Evolutionary conservation across 2,329 filamentous ascomycete species (phyloP), one percentile per base, ranked within the genome.

Genomic region (Cladophialophora bantiana): DNA sequence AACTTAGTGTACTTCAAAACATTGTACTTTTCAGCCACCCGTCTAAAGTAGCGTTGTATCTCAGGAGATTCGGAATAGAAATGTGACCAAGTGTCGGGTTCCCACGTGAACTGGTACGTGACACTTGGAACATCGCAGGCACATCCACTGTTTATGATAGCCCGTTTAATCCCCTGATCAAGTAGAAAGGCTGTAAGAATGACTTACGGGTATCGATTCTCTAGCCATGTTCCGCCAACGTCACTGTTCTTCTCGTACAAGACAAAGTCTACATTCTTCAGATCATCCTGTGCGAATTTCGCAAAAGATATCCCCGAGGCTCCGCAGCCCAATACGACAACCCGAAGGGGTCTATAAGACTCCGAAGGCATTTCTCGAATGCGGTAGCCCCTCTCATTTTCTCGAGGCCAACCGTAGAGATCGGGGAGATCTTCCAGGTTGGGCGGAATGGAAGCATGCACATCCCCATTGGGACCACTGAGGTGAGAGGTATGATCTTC

Each of bases 41-140:
- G 38, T 48, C 72, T 73, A 67, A 75, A 73, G 61, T 77, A 77
- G 45, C 71, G 34, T 45, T 72, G 67, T 20, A 77, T 75, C 61
- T 77, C 73, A 1, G 68, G 56, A 2, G 72, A 68, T 7, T 65
- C 48, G 5, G 72, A 71, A 53, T 71, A 74, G 32, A 57, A 70
- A 36, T 68, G 59, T 7, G 58, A 59, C 70, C 70, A 48, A 12
- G 69, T 65, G 26, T 72, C 71, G 1, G 59, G 62, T 26, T 54
- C 69, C 57, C 67, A 72, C 5, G 67, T 68, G 54, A 66, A 72
- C 64, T 85, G 64, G 52, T 72, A 71, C 20, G 58, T 62, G 18
- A 57, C 67, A 15, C 64, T 52, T 7, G 82, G 82, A 32, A 83
- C 81, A 69, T 84, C 81, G 72, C 81, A 81, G 31, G 78, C 75